phyloP scores from a whole-genome alignment of 306 rosid genomes.

The Castanospermum australe region DNA sequence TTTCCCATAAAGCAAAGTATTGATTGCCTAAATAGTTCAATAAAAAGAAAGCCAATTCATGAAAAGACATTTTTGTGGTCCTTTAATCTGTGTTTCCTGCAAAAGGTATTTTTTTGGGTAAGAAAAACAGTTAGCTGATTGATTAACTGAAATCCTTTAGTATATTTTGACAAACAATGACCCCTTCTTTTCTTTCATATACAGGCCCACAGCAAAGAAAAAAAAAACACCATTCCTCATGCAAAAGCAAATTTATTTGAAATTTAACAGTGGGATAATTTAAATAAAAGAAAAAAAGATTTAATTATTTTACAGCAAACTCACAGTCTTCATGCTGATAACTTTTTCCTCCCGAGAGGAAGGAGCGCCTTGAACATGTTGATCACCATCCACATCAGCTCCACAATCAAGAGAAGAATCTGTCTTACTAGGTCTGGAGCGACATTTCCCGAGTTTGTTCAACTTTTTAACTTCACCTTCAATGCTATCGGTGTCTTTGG shows the following conservation, averaged over 20 bases:
- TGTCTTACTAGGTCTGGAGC: constrained; percentile 67
- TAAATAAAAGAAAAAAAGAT: not conserved
- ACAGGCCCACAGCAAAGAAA: not conserved
- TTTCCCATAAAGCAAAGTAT: not conserved
- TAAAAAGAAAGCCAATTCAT: not conserved
- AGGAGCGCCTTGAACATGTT: constrained; percentile 74
- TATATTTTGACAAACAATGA: not conserved
- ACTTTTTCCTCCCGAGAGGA: constrained; percentile 94
- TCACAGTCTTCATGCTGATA: constrained; percentile 97
- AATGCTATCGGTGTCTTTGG: constrained; percentile 51
- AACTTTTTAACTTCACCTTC: constrained; percentile 70
- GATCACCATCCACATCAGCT: constrained; percentile 80
- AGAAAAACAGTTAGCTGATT: constrained; percentile 12
- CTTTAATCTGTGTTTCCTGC: not conserved
- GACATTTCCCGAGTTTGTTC: constrained; percentile 65
- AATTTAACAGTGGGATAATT: constrained; percentile 9
- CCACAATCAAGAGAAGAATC: constrained; percentile 73
- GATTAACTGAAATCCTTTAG: not conserved
- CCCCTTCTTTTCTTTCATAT: not conserved
- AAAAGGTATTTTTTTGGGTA: not conserved
- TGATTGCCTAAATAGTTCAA: constrained; percentile 13
- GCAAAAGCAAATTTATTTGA: not conserved
- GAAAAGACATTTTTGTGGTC: not conserved
- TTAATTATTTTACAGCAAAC: constrained; percentile 24
- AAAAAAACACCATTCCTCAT: not conserved